These are phyloP conservation scores for Pseudozyma flocculosa DNA, from an alignment of 1,284 basidiomycete genomes.

Conservation along the genomic window DNA sequence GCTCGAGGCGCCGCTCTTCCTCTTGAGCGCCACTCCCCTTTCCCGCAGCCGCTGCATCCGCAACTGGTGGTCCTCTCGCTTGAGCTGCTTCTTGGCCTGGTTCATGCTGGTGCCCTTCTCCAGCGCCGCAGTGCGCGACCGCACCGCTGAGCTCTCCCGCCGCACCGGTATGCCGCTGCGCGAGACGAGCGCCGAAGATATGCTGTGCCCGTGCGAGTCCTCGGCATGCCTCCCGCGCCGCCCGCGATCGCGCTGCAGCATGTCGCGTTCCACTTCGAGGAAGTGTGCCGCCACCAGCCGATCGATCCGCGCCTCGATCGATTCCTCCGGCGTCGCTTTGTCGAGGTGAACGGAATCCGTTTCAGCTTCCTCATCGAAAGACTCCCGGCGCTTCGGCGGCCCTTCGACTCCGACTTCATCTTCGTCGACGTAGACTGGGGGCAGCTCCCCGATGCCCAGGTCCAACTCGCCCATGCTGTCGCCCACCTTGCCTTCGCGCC, in stretches of 20 bases:
- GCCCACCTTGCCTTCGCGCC: slow-evolving; percentile 45
- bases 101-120: slow-evolving; percentile 11
- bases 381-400: too few species aligned
- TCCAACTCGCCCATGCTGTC: slow-evolving; percentile 45
- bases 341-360: background rate
- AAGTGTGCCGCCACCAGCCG: background rate
- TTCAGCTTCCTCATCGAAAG: too few species aligned
- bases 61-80: background rate
- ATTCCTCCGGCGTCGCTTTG: background rate
- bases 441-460: slow-evolving; percentile 20
- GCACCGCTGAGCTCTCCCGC: background rate
- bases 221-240: too few species aligned
- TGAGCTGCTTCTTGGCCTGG: slow-evolving; percentile 17
- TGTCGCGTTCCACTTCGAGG: background rate
- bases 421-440: slow-evolving; percentile 4
- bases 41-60: too few species aligned
- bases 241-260: background rate
- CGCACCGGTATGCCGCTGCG: background rate
- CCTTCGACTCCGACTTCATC: background rate
- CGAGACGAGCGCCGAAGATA: background rate
- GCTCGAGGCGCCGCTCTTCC: too few species aligned
- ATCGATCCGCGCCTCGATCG: background rate
- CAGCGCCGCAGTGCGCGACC: background rate
- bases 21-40: too few species aligned
- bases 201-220: background rate